Base-by-base conservation (phyloP, 1,284 basidiomycete species). In the Inonotus hispidus region DNA sequence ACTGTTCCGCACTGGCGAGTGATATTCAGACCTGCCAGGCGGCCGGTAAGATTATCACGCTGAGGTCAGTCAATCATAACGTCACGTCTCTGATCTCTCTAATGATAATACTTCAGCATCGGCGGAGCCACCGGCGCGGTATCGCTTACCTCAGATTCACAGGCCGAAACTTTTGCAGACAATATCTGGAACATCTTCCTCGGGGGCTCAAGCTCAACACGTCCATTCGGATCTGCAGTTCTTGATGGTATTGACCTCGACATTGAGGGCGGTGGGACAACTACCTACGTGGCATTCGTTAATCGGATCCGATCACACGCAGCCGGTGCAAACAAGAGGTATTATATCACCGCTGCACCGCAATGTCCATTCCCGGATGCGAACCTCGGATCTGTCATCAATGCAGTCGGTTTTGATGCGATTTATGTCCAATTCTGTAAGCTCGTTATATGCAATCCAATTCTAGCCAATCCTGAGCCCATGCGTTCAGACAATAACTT, bases 211-310 rank as follows among this genome's bases (percentile, higher is more conserved):
- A 81, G 78, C 66, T 71, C 71, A 21, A 78, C 78, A 1, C 74
- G 86, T 59, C 86, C 86, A 0, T 87, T 87, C 65, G 85, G 86
- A 14, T 67, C 71, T 46, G 85, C 82, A 1, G 80, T 87, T 7
- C 75, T 88, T 13, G 87, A 88, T 64, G 87, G 85, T 39, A 72
- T 88, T 58, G 85, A 88, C 66, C 71, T 88, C 49, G 85, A 88
- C 67, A 83, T 88, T 61, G 86, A 88, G 72, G 82, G 83, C 25
- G 85, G 85, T 5, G 71, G 71, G 3, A 75, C 77, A 39, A 72
- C 74, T 4, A 80, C 82, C 56, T 83, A 78, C 68, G 71, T 74
- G 16, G 75, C 82, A 0, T 87, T 88, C 65, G 76, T 85, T 35
- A 82, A 71, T 29, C 72, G 75, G 54, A 74, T 88, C 23, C 74